Percentiles rank a stretch among this genome's conserved stretches.
phyloP scores from a whole-genome alignment of 2,329 filamentous ascomycete species.

The Colletotrichum chlorophyti region DNA sequence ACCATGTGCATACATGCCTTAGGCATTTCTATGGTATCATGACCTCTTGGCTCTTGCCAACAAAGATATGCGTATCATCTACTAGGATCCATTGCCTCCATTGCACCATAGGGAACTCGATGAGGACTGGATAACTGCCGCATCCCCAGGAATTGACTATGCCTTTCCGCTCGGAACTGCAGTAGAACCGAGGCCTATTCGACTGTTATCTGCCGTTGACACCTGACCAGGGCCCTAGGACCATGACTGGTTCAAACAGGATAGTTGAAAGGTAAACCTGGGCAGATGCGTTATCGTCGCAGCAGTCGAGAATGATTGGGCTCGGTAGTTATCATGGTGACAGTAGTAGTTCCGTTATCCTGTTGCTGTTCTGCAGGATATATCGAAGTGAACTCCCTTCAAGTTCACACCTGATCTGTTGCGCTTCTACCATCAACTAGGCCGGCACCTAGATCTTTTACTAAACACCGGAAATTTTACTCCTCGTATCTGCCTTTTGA shows the following conservation, averaged over 20 bases:
- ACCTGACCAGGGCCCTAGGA: not conserved
- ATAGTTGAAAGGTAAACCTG: not conserved
- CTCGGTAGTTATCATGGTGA: not conserved
- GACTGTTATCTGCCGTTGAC: not conserved
- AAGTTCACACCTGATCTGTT: not conserved
- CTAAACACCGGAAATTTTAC: too few species aligned
- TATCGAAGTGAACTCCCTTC: not conserved
- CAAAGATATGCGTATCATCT: too few species aligned
- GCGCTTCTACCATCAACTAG: not conserved
- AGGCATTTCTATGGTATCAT: not conserved
- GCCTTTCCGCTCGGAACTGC: too few species aligned
- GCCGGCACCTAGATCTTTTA: conserved; percentile 2
- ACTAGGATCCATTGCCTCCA: too few species aligned
- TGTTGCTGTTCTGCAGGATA: too few species aligned
- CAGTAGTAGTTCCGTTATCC: not conserved
- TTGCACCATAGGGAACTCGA: too few species aligned
- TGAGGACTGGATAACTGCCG: too few species aligned
- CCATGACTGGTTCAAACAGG: too few species aligned
- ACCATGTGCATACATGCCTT: too few species aligned
- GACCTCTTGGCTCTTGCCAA: too few species aligned
- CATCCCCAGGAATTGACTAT: too few species aligned
- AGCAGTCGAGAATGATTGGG: not conserved
- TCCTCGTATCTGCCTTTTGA: not conserved
- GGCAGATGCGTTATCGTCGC: not conserved
- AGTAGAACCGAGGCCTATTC: too few species aligned